Evolutionary conservation across 345 rosid species (phyloP).

Genomic region (Cardiospermum halicacabum): DNA sequence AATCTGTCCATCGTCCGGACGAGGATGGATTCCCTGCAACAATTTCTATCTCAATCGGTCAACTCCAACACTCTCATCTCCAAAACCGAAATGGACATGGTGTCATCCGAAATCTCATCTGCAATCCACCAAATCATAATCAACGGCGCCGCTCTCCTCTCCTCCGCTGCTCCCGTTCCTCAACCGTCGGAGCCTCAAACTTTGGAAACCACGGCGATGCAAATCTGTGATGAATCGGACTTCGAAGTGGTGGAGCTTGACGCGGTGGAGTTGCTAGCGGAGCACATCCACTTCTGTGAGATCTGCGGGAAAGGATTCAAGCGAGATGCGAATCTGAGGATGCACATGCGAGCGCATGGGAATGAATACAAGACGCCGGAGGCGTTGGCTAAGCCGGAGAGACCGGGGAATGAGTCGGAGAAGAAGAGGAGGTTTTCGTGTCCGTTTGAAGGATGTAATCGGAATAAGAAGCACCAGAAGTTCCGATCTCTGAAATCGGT

Average conservation of each 20-base stretch:
- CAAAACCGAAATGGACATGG: constrained; percentile 36
- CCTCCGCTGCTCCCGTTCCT: constrained; percentile 13
- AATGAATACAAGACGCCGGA: constrained; percentile 59
- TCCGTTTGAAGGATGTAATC: constrained; percentile 57
- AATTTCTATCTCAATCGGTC: constrained; percentile 37
- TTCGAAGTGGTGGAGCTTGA: constrained; percentile 52
- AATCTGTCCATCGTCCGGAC: constrained; percentile 32
- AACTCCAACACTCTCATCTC: constrained; percentile 29
- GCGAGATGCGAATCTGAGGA: constrained; percentile 67
- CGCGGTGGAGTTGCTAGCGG: constrained; percentile 56
- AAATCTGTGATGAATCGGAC: constrained; percentile 12
- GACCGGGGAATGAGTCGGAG: neutral
- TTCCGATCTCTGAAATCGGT: constrained; percentile 60
- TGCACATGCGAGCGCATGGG: constrained; percentile 87
- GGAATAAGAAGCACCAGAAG: constrained; percentile 50
- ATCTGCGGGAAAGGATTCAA: constrained; percentile 75
- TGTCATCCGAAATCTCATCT: constrained; percentile 47
- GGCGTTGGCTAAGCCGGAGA: constrained; percentile 45
- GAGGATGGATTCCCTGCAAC: constrained; percentile 46
- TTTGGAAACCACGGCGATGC: constrained; percentile 16
- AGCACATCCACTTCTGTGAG: constrained; percentile 65
- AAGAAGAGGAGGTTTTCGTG: constrained; percentile 48
- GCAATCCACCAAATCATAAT: constrained; percentile 46
- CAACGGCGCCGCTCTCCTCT: constrained; percentile 48
- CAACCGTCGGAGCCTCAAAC: neutral